A percentile compares a stretch with the other conserved stretches of the same genome.
phyloP scores from a whole-genome alignment of 169 alveolate genomes.

The Plasmodium gonderi region DNA sequence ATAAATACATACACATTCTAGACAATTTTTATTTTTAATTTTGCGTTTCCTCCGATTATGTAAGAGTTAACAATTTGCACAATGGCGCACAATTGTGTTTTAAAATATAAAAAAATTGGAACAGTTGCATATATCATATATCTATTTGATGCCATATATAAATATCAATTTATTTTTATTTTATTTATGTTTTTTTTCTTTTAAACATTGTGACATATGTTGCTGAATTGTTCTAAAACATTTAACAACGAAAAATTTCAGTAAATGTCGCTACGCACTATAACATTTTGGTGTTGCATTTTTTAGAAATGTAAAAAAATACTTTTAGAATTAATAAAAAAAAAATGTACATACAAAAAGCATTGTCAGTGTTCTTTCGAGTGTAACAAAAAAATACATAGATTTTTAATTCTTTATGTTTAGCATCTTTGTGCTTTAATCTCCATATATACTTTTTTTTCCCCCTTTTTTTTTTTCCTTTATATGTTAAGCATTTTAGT shows the following conservation, averaged over 20 bases:
- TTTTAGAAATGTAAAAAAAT: slow-evolving; percentile 2
- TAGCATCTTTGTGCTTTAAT: neutral
- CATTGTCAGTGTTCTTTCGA: neutral
- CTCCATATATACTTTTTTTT: no score
- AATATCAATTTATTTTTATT: neutral
- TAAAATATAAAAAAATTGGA: slow-evolving; percentile 10
- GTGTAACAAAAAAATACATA: neutral
- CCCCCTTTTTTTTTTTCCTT: neutral
- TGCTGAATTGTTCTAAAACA: slow-evolving; percentile 7
- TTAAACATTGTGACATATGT: neutral
- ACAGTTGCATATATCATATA: neutral
- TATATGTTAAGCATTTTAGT: neutral
- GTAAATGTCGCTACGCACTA: neutral
- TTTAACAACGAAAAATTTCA: neutral
- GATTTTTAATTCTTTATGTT: neutral
- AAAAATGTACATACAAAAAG: neutral
- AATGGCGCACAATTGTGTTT: slow-evolving; percentile 50
- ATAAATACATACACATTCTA: neutral
- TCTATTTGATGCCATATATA: neutral
- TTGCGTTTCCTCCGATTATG: neutral
- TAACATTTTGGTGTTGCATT: neutral
- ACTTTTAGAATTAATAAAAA: slow-evolving; percentile 13
- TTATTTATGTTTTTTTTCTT: neutral
- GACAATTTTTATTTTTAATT: neutral
- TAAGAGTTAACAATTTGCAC: slow-evolving; percentile 32